Evolutionary conservation across 306 rosid genomes (phyloP).

Genomic region (Casuarina glauca): DNA sequence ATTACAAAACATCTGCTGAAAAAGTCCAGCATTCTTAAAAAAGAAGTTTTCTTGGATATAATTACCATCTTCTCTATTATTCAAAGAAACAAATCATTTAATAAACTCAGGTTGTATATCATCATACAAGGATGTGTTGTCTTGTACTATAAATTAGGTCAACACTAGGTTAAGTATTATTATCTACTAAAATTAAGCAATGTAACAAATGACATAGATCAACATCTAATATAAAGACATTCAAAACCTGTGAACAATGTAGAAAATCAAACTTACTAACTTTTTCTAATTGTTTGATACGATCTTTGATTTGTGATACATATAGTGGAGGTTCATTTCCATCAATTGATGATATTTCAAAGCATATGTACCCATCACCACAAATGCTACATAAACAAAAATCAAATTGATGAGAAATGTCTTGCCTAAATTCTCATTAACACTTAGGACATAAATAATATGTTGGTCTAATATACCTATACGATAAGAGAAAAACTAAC

Average conservation of each 20-base stretch:
- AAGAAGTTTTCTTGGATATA: conserved; percentile 80
- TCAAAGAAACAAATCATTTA: conserved; percentile 29
- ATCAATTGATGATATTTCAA: conserved; percentile 88
- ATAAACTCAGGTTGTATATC: conserved; percentile 17
- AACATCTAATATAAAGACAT: background rate
- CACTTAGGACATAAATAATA: background rate
- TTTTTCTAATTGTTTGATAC: conserved; percentile 78
- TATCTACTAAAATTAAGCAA: background rate
- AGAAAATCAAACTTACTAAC: conserved; percentile 60
- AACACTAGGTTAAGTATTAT: background rate
- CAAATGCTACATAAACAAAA: conserved; percentile 61
- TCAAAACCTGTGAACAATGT: conserved; percentile 6
- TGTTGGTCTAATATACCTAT: too few relatives aligned
- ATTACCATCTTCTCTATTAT: conserved; percentile 76
- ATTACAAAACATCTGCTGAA: conserved; percentile 94
- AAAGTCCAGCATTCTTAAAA: conserved; percentile 87
- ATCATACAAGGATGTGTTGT: conserved; percentile 12
- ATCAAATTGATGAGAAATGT: conserved; percentile 25
- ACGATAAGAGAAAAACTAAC: background rate
- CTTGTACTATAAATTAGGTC: background rate
- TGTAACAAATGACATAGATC: background rate
- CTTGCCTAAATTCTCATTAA: conserved; percentile 7
- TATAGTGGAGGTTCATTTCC: conserved; percentile 91
- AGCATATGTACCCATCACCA: conserved; percentile 76
- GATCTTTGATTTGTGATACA: conserved; percentile 66